Percentiles rank a stretch among this genome's conserved stretches.
Conservation (phyloP, 1,284 basidiomycete species). For the Malassezia sp. region DNA sequence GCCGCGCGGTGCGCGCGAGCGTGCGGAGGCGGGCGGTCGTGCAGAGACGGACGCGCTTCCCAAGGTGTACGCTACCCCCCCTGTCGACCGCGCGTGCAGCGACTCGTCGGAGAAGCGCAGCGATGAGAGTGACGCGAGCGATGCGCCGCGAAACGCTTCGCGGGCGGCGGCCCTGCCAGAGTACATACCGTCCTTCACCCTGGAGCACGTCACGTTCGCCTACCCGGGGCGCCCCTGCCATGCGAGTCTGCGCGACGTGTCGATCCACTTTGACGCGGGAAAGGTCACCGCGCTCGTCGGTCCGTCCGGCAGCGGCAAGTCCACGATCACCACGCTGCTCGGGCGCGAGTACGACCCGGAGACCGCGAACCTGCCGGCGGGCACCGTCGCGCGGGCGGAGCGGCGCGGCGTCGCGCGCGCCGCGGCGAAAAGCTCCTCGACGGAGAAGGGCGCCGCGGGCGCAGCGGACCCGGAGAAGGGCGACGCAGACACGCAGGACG, state of each 20-base stretch:
- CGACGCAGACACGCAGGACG: slow-evolving; percentile 8
- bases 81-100: not conserved
- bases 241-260: slow-evolving; percentile 31
- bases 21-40: too few relatives aligned
- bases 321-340: slow-evolving; percentile 48
- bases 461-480: not conserved
- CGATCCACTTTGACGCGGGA: slow-evolving; percentile 25
- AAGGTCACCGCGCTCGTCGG: slow-evolving; percentile 47
- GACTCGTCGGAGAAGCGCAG: not conserved
- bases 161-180: not conserved
- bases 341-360: slow-evolving; percentile 49
- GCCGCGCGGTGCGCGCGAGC: too few relatives aligned
- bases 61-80: too few relatives aligned
- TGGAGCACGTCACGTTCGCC: slow-evolving; percentile 37
- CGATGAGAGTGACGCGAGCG: not conserved
- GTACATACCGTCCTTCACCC: slow-evolving; percentile 28
- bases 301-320: slow-evolving; percentile 44
- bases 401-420: too few relatives aligned
- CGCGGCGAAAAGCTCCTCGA: not conserved
- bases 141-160: too few relatives aligned
- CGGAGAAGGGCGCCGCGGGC: not conserved
- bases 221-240: slow-evolving; percentile 33
- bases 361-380: slow-evolving; percentile 19
- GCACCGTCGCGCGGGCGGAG: not conserved
- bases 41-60: not conserved